phyloP scores from a whole-genome alignment of 179 eudicot genomes.

The Monotropa hypopitys region DNA sequence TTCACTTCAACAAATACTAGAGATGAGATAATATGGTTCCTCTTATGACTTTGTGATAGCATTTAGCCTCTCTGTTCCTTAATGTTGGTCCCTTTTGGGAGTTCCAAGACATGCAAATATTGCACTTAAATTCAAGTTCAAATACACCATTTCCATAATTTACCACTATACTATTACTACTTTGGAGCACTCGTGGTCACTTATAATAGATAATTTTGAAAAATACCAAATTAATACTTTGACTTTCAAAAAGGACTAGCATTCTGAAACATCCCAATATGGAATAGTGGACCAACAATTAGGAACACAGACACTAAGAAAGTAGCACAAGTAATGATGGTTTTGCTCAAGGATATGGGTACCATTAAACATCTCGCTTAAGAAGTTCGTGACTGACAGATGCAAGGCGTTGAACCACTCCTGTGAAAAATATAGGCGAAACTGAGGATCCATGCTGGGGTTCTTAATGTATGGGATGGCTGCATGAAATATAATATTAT shows the following conservation, averaged over 20 bases:
- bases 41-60: not conserved
- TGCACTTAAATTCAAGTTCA: not conserved
- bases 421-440: constrained; percentile 72
- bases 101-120: not conserved
- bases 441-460: constrained; percentile 63
- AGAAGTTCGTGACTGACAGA: constrained; percentile 70
- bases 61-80: not conserved
- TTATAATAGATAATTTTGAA: not conserved
- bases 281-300: not conserved
- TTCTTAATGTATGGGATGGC: constrained; percentile 68
- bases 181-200: not conserved
- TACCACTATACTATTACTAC: not conserved
- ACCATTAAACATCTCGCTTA: constrained; percentile 64
- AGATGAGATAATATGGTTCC: not conserved
- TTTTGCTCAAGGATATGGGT: constrained; percentile 64
- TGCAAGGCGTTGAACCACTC: constrained; percentile 80
- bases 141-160: not conserved
- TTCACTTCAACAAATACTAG: not conserved
- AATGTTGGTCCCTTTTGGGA: not conserved
- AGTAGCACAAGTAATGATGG: not conserved
- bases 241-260: not conserved
- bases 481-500: constrained; percentile 28
- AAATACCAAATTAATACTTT: not conserved
- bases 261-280: not conserved
- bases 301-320: not conserved